Percentiles rank a stretch among this genome's conserved stretches.
phyloP scores from a whole-genome alignment of 163 green algal genomes.

The Coccomyxa subellipsoidea region DNA sequence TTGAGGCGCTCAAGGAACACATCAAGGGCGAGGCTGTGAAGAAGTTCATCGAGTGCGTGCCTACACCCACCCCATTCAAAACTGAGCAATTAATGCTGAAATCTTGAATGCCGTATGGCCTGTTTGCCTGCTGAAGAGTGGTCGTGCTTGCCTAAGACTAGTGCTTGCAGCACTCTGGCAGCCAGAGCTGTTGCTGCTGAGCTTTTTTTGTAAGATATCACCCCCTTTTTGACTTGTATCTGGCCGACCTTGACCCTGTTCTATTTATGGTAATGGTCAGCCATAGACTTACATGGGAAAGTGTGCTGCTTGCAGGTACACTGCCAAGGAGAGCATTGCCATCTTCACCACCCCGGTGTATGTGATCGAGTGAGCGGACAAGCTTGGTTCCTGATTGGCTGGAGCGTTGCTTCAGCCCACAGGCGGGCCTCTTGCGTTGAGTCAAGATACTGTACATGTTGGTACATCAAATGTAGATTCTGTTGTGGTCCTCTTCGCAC shows the following conservation, averaged over 20 bases:
- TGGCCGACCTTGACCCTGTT: no score
- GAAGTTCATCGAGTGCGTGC: slow-evolving; percentile 6
- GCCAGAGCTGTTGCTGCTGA: no score
- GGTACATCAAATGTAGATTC: no score
- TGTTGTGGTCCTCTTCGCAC: no score
- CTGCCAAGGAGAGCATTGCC: neutral
- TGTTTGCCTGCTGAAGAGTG: neutral
- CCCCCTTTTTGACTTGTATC: neutral
- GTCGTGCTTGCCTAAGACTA: no score
- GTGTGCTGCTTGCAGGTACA: neutral
- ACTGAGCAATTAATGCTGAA: neutral
- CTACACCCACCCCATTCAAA: neutral
- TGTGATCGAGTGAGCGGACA: neutral
- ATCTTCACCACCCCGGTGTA: neutral
- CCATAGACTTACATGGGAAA: neutral
- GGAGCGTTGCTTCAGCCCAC: neutral
- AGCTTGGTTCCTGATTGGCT: neutral
- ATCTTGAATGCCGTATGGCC: neutral
- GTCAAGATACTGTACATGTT: no score
- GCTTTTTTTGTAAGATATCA: neutral
- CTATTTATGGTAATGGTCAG: neutral
- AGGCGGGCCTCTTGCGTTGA: no score
- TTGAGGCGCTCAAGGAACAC: neutral
- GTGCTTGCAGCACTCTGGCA: no score
- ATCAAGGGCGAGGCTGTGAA: neutral